These are phyloP conservation scores for Lodderomyces orthopsilosis DNA, from an alignment of 1,139 yeast species.

Conservation along the genomic window DNA sequence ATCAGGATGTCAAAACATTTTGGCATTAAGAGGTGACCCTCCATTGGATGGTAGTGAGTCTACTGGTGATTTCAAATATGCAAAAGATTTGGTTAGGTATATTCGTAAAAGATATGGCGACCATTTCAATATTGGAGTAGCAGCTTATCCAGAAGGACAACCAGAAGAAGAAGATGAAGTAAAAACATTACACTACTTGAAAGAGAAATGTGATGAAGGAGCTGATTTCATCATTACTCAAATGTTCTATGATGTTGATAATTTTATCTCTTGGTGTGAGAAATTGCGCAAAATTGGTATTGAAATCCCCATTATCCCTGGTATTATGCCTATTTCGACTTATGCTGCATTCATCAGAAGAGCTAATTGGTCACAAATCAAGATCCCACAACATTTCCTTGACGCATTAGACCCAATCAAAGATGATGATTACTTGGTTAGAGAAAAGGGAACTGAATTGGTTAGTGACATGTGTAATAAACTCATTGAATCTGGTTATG, in stretches of 20 bases:
- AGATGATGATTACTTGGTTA: conserved; percentile 85
- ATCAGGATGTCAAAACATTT: conserved; percentile 91
- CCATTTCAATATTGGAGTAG: conserved; percentile 85
- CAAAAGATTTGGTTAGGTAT: conserved; percentile 82
- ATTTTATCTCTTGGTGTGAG: conserved; percentile 78
- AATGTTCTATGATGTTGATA: conserved; percentile 86
- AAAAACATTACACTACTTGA: conserved; percentile 60
- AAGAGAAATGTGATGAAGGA: conserved; percentile 89
- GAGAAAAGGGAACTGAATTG: conserved; percentile 82
- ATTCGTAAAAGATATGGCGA: conserved; percentile 73
- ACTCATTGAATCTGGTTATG: conserved; percentile 66
- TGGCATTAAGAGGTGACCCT: conserved; percentile 84
- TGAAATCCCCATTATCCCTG: conserved; percentile 87
- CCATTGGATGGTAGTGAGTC: conserved; percentile 67
- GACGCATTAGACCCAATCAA: conserved; percentile 76
- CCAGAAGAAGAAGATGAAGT: conserved; percentile 72
- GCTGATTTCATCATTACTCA: conserved; percentile 93
- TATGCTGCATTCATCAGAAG: conserved; percentile 90
- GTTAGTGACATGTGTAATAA: conserved; percentile 81
- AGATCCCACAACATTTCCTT: conserved; percentile 72
- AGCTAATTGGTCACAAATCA: conserved; percentile 89
- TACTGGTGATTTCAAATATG: conserved; percentile 68
- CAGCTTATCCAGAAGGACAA: conserved; percentile 97
- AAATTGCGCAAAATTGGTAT: conserved; percentile 73
- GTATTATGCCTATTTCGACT: conserved; percentile 97